Evolutionary conservation across 305 asterid species (phyloP).

Genomic region (Fraxinus dipetala): DNA sequence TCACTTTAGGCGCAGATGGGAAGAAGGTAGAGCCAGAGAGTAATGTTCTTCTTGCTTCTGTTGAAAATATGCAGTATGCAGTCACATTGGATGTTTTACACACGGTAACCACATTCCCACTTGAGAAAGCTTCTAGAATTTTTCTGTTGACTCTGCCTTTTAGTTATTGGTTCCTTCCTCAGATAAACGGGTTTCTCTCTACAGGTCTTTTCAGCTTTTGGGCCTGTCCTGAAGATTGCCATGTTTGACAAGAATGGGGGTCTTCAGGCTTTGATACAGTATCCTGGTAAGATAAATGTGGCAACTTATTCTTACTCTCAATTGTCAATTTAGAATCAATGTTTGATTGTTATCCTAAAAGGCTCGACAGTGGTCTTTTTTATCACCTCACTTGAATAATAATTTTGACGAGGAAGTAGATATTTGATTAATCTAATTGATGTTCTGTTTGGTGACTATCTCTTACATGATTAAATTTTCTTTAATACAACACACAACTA

Average conservation of each 20-base stretch:
- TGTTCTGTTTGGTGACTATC: background rate
- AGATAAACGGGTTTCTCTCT: constrained; percentile 9
- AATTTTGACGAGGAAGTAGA: background rate
- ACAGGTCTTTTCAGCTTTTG: constrained; percentile 88
- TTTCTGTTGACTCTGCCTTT: background rate
- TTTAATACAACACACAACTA: background rate
- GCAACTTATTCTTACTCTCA: background rate
- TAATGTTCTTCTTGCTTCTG: constrained; percentile 92
- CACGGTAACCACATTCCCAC: constrained; percentile 46
- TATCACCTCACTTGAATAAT: background rate
- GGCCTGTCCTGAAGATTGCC: constrained; percentile 85
- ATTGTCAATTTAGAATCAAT: background rate
- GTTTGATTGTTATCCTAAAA: background rate
- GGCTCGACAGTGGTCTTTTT: background rate
- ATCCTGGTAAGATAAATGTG: constrained; percentile 52
- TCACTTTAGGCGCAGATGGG: constrained; percentile 75
- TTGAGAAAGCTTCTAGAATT: constrained; percentile 18
- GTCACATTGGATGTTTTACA: constrained; percentile 87
- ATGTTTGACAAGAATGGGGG: constrained; percentile 96
- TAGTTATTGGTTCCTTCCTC: constrained; percentile 5
- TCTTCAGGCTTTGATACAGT: constrained; percentile 83
- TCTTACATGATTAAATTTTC: background rate
- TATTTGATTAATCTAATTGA: background rate
- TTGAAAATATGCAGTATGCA: constrained; percentile 94
- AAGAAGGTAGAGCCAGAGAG: constrained; percentile 87